These are phyloP conservation scores for Solanum etuberosum DNA, from an alignment of 257 asterid species.

Conservation along the genomic window DNA sequence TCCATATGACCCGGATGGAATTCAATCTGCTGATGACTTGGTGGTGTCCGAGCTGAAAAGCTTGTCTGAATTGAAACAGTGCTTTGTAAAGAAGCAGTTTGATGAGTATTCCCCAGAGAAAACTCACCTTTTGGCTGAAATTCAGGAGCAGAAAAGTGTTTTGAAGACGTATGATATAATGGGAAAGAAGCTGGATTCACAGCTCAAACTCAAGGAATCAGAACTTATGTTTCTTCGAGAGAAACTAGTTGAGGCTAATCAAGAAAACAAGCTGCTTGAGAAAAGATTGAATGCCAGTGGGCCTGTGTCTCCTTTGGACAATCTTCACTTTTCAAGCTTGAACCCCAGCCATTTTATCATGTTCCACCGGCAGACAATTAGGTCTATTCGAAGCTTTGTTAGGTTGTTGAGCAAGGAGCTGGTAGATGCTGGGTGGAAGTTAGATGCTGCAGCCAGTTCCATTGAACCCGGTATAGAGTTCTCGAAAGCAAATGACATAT, in stretches of 20 bases:
- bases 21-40: slow-evolving; percentile 57
- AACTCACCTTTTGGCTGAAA: slow-evolving; percentile 36
- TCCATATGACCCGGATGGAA: slow-evolving; percentile 79
- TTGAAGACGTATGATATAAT: slow-evolving; percentile 50
- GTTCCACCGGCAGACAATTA: slow-evolving; percentile 29
- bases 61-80: slow-evolving; percentile 59
- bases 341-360: slow-evolving; percentile 43
- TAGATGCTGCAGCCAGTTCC: slow-evolving; percentile 53
- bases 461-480: slow-evolving; percentile 45
- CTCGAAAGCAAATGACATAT: slow-evolving; percentile 34
- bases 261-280: slow-evolving; percentile 48
- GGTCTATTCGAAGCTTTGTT: slow-evolving; percentile 53
- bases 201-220: slow-evolving; percentile 66
- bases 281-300: slow-evolving; percentile 49
- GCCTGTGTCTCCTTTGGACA: slow-evolving; percentile 19
- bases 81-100: slow-evolving; percentile 43
- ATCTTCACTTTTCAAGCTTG: slow-evolving; percentile 26
- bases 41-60: slow-evolving; percentile 54
- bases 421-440: slow-evolving; percentile 69
- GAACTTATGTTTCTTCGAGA: slow-evolving; percentile 65
- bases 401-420: slow-evolving; percentile 39
- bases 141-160: slow-evolving; percentile 54
- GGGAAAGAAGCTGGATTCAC: slow-evolving; percentile 58
- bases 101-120: slow-evolving; percentile 43
- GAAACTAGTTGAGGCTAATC: slow-evolving; percentile 45